Percentiles rank a stretch among this genome's conserved stretches.
phyloP scores from a whole-genome alignment of 306 rosid genomes.

The Prunus persica region DNA sequence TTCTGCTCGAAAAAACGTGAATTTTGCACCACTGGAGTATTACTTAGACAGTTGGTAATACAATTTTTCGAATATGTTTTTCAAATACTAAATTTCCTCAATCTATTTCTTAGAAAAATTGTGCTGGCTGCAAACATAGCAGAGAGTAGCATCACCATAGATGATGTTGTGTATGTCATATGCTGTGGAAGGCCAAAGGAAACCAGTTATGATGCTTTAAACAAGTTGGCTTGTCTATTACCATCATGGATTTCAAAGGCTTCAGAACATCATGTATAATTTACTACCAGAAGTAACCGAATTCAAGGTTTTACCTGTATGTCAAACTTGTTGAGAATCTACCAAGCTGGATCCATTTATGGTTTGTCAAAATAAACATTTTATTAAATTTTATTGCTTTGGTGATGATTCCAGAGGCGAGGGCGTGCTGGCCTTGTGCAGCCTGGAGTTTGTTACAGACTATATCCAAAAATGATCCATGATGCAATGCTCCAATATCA shows the following conservation, averaged over 20 bases:
- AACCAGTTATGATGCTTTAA: slow-evolving; percentile 94
- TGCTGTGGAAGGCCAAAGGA: slow-evolving; percentile 99
- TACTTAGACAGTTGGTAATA: slow-evolving; percentile 86
- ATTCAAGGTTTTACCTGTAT: slow-evolving; percentile 4
- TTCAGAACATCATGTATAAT: slow-evolving; percentile 87
- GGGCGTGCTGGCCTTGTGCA: slow-evolving; percentile 99
- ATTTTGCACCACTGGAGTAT: slow-evolving; percentile 95
- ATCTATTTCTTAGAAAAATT: slow-evolving; percentile 63
- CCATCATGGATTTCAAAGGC: slow-evolving; percentile 99
- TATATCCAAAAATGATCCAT: slow-evolving; percentile 81
- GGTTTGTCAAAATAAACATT: not conserved
- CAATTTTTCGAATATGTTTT: slow-evolving; percentile 9
- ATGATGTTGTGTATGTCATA: slow-evolving; percentile 16
- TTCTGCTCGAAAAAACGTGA: slow-evolving; percentile 55
- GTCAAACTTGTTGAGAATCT: not conserved
- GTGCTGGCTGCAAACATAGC: slow-evolving; percentile 97
- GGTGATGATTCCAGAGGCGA: slow-evolving; percentile 64
- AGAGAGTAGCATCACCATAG: slow-evolving; percentile 97
- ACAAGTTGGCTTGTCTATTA: slow-evolving; percentile 89
- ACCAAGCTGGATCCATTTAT: not conserved
- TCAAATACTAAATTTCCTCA: slow-evolving; percentile 21
- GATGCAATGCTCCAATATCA: slow-evolving; percentile 88
- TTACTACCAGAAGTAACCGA: slow-evolving; percentile 7
- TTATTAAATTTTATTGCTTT: slow-evolving; percentile 14
- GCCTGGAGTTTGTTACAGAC: slow-evolving; percentile 88